Evolutionary conservation across 108 stramenopile species (phyloP).

Genomic region (Conticribra guillardii): DNA sequence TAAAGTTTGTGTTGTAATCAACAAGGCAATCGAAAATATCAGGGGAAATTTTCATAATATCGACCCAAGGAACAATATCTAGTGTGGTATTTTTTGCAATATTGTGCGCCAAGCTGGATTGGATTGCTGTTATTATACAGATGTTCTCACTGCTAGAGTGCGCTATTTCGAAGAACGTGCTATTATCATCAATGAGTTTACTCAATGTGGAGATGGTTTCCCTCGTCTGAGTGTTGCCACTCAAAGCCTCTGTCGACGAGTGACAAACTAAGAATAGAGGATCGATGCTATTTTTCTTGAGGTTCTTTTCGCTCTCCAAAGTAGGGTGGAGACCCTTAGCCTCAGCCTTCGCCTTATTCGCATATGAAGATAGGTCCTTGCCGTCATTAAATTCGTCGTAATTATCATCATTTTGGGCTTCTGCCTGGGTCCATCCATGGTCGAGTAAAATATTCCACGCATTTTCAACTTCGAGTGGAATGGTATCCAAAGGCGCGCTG

Average conservation of each 20-base stretch:
- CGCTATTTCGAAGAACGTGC: slow-evolving; percentile 5
- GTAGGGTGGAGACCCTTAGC: not conserved
- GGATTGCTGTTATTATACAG: not conserved
- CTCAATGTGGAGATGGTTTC: not conserved
- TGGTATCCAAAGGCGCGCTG: too few species aligned
- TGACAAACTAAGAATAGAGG: slow-evolving; percentile 13
- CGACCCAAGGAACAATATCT: slow-evolving; percentile 13
- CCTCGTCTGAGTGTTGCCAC: not conserved
- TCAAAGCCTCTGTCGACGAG: not conserved
- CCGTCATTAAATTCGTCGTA: too few species aligned
- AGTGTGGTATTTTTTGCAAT: slow-evolving; percentile 1
- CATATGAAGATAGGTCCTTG: not conserved
- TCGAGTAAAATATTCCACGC: too few species aligned
- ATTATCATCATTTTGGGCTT: too few species aligned
- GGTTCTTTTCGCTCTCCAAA: not conserved
- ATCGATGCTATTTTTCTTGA: not conserved
- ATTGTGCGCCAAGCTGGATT: not conserved
- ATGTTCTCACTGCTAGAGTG: slow-evolving; percentile 10
- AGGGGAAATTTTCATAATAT: slow-evolving; percentile 13
- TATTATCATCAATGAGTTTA: not conserved
- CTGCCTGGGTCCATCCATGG: too few species aligned
- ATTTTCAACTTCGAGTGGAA: too few species aligned
- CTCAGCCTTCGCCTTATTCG: not conserved
- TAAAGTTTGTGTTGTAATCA: not conserved
- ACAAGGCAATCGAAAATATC: not conserved